phyloP scores from a whole-genome alignment of 805 yeast genomes.

The Saccharomycopsis sp. region DNA sequence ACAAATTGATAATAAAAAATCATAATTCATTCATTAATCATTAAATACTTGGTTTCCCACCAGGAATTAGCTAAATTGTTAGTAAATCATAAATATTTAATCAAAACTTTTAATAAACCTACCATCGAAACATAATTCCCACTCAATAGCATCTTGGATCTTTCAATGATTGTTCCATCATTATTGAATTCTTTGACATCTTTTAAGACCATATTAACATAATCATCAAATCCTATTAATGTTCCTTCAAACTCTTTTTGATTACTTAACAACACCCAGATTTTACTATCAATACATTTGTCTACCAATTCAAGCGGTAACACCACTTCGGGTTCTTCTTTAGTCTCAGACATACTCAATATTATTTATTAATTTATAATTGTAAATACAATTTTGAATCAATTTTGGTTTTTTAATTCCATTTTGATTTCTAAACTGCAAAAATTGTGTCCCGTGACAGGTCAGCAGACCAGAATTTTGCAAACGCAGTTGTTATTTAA shows the following conservation, averaged over 20 bases:
- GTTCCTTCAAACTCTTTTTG: slow-evolving; percentile 80
- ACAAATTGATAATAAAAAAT: not conserved
- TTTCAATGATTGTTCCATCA: slow-evolving; percentile 34
- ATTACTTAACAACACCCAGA: slow-evolving; percentile 55
- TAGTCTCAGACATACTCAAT: not conserved
- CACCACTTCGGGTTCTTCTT: slow-evolving; percentile 19
- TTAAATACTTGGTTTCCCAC: too few species aligned
- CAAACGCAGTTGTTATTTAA: too few species aligned
- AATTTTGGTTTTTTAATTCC: too few species aligned
- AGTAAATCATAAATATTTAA: not conserved
- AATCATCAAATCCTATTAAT: slow-evolving; percentile 88
- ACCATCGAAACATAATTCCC: slow-evolving; percentile 69
- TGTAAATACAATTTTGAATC: too few species aligned
- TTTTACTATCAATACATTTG: slow-evolving; percentile 69
- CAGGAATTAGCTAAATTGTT: too few species aligned
- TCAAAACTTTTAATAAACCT: slow-evolving; percentile 6
- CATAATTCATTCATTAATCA: not conserved
- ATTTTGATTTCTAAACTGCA: too few species aligned
- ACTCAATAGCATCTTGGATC: slow-evolving; percentile 55
- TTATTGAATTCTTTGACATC: slow-evolving; percentile 58
- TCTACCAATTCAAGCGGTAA: slow-evolving; percentile 84
- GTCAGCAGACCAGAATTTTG: too few species aligned
- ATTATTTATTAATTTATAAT: too few species aligned
- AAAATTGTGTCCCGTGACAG: too few species aligned
- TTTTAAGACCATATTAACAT: slow-evolving; percentile 81